These are phyloP conservation scores for Setaria viridis DNA, from an alignment of 202 grass and related monocot genomes.

Conservation along the genomic window DNA sequence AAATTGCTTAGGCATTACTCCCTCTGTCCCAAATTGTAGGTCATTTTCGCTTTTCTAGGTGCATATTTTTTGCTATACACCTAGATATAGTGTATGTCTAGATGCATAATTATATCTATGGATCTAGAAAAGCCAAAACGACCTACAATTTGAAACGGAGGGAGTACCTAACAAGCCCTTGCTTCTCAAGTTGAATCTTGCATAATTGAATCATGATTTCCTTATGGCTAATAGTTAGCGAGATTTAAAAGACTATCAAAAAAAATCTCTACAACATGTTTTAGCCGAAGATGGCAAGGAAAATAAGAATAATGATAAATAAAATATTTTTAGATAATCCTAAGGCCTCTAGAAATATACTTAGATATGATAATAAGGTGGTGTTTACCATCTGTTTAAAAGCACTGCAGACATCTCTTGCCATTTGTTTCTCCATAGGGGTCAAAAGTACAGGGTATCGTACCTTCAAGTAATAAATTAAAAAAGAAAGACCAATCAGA, in stretches of 20 bases:
- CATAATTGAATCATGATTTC: background rate
- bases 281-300: background rate
- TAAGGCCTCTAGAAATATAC: slow-evolving; percentile 31
- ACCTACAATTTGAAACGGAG: no score
- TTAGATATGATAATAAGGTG: slow-evolving; percentile 15
- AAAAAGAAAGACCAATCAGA: slow-evolving; percentile 32
- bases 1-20: background rate
- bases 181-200: background rate
- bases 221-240: background rate
- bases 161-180: background rate
- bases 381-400: slow-evolving; percentile 90
- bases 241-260: background rate
- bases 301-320: background rate
- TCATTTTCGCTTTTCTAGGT: no score
- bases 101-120: no score
- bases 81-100: no score
- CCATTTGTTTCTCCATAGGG: slow-evolving; percentile 96
- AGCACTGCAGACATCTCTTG: slow-evolving; percentile 92
- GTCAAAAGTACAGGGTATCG: slow-evolving; percentile 97
- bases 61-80: no score
- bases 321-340: background rate
- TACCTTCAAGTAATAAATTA: slow-evolving; percentile 69
- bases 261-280: background rate
- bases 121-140: no score
- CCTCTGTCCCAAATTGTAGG: no score